Percentiles rank a stretch among this genome's conserved stretches.
phyloP scores from a whole-genome alignment of 139 green algal species.

The Coccomyxa sp. region DNA sequence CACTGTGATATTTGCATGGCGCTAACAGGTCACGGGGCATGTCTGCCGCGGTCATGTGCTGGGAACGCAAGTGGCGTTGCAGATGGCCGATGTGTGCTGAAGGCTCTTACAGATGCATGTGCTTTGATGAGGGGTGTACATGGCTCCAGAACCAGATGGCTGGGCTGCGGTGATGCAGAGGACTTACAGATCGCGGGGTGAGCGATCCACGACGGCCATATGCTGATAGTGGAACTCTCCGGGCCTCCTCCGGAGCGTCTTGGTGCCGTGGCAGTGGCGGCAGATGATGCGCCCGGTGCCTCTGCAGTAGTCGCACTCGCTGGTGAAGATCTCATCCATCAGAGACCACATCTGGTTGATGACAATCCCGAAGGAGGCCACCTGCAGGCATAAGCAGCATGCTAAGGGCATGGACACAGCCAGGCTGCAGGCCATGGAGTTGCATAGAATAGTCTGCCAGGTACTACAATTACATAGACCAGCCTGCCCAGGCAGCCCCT shows the following conservation, averaged over 20 bases:
- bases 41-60: too few relatives aligned
- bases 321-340: conserved; percentile 29
- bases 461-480: background rate
- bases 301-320: conserved; percentile 28
- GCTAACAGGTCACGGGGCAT: too few relatives aligned
- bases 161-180: too few relatives aligned
- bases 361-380: conserved; percentile 43
- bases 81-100: too few relatives aligned
- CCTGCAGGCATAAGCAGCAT: conserved; percentile 9
- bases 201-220: conserved; percentile 28
- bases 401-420: background rate
- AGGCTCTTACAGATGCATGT: too few relatives aligned
- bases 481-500: too few relatives aligned
- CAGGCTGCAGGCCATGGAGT: too few relatives aligned
- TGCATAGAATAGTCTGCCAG: too few relatives aligned
- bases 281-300: conserved; percentile 39
- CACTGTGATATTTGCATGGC: too few relatives aligned
- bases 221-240: conserved; percentile 24
- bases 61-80: too few relatives aligned
- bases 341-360: conserved; percentile 39
- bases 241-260: conserved; percentile 26
- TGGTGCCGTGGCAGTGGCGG: conserved; percentile 41
- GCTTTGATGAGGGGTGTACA: too few relatives aligned
- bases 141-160: too few relatives aligned
- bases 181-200: conserved; percentile 7